Evolutionary conservation across 805 yeast genomes (phyloP), one percentile per base, ranked within the genome.

Genomic region (Candida germanica): DNA sequence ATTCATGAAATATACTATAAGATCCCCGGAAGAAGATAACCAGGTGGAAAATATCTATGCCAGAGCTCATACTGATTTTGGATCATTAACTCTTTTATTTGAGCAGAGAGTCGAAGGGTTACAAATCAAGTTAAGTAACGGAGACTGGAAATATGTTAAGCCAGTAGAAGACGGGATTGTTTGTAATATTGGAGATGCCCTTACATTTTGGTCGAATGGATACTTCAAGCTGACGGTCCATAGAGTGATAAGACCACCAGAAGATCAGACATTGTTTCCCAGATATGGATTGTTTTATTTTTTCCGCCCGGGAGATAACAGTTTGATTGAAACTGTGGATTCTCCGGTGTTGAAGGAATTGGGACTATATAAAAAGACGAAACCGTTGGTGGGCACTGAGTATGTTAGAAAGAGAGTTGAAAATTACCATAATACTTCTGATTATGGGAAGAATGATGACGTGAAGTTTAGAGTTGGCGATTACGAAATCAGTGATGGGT

Each of bases 31-130:
- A 33, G 65, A 60, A 20, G 64, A 61, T 29, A 52, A 48, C 2
- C 44, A 50, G 28, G 56, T 60, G 1, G 56, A 58, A 28, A 52
- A 56, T 32, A 51, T 47, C 11, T 61, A 66, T 63, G 50, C 61
- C 1, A 37, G 64, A 26, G 66, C 59, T 2, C 67, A 61, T 42
- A 60, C 67, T 4, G 67, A 61, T 39, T 56, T 60, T 37, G 67
- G 66, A 3, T 52, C 58, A n/a, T 48, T 61, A 31, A 60, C 67
- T 4, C 48, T 61, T 14, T 44, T 61, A 14, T 60, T 47, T 47
- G 58, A 58, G 39, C 67, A 61, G 41, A 55, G 56, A 4, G 66
- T 61, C 4, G 62, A 62, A 2, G 66, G 64, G 3, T 50, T 61
- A 17, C 67, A 61, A 33, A 56, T 60, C 26, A 56, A 53, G 36